Conservation (phyloP, 1,284 basidiomycete genomes). For the Golubevia pallescens region DNA sequence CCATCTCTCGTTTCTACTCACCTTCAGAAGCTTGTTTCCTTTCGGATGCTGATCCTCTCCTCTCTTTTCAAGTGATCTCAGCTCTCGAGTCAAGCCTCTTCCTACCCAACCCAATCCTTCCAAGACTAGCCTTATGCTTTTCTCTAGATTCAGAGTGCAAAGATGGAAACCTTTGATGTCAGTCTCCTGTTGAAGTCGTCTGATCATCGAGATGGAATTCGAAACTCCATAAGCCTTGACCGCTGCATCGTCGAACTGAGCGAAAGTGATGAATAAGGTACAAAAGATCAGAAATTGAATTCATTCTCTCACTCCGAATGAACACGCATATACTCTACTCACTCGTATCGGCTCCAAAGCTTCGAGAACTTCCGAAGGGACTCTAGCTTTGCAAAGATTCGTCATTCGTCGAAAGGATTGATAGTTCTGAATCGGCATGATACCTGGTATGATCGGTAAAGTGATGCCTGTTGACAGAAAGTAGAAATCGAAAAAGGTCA, state of each 20-base stretch:
- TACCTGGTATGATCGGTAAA: constrained; percentile 89
- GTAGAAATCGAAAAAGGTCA: constrained; percentile 14
- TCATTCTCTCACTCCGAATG: constrained; percentile 6
- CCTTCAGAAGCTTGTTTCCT: constrained; percentile 75
- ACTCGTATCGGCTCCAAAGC: constrained; percentile 82
- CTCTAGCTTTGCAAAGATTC: constrained; percentile 82
- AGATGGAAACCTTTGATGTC: constrained; percentile 86
- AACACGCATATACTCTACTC: constrained; percentile 49
- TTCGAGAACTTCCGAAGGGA: constrained; percentile 75
- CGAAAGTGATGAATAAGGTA: constrained; percentile 1
- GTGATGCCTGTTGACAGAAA: constrained; percentile 73
- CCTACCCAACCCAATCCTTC: constrained; percentile 76
- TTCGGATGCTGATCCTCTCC: neutral
- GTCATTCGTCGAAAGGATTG: constrained; percentile 88
- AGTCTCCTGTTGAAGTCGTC: constrained; percentile 69
- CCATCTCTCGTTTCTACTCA: constrained; percentile 65
- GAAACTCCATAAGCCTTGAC: constrained; percentile 82
- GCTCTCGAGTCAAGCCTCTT: neutral
- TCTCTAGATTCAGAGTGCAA: constrained; percentile 96
- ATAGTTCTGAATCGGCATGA: constrained; percentile 98
- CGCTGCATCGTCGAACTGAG: constrained; percentile 75
- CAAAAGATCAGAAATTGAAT: constrained; percentile 7
- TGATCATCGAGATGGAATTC: constrained; percentile 74
- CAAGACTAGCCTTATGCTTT: constrained; percentile 87
- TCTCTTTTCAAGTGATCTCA: neutral